Conservation (phyloP, 2,329 filamentous ascomycete genomes). For the Dryadomyces sulphureus region DNA sequence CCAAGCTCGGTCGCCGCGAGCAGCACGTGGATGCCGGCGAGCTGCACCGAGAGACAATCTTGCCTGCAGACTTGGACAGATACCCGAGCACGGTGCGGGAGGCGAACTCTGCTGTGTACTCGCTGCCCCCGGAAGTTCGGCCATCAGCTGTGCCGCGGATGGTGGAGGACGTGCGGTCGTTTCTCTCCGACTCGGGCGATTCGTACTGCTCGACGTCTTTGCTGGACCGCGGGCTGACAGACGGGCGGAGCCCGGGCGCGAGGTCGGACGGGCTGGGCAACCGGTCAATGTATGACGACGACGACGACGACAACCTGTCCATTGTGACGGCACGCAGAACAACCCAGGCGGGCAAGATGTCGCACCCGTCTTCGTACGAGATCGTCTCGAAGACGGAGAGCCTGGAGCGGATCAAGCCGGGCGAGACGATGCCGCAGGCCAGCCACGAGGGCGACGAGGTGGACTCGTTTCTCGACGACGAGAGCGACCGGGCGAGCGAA, state of each 20-base stretch:
- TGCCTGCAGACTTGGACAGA: not conserved
- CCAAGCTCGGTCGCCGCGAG: conserved; percentile 30
- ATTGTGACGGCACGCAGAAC: conserved; percentile 7
- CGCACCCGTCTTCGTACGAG: conserved; percentile 33
- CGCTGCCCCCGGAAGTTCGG: not conserved
- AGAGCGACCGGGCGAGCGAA: conserved; percentile 37
- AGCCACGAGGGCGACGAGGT: conserved; percentile 15
- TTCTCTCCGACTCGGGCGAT: conserved; percentile 48
- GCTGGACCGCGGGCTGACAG: conserved; percentile 50
- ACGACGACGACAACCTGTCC: conserved; percentile 15
- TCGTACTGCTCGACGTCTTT: conserved; percentile 68
- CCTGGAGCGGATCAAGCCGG: conserved; percentile 27
- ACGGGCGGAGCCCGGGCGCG: conserved; percentile 25
- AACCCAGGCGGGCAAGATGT: conserved; percentile 9
- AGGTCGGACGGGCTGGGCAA: conserved; percentile 35
- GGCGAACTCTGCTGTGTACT: not conserved
- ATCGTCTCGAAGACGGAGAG: conserved; percentile 39
- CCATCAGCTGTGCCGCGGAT: conserved; percentile 11
- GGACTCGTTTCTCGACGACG: conserved; percentile 30
- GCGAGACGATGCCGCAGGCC: conserved; percentile 17
- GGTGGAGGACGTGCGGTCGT: conserved; percentile 26
- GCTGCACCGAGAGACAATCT: not conserved
- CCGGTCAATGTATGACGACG: conserved; percentile 37
- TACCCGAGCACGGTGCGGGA: not conserved
- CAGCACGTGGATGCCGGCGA: conserved; percentile 25